A percentile compares a stretch with the other conserved stretches of the same genome.
Conservation (phyloP, 2,329 filamentous ascomycete species). For the Epichloe gansuensis region DNA sequence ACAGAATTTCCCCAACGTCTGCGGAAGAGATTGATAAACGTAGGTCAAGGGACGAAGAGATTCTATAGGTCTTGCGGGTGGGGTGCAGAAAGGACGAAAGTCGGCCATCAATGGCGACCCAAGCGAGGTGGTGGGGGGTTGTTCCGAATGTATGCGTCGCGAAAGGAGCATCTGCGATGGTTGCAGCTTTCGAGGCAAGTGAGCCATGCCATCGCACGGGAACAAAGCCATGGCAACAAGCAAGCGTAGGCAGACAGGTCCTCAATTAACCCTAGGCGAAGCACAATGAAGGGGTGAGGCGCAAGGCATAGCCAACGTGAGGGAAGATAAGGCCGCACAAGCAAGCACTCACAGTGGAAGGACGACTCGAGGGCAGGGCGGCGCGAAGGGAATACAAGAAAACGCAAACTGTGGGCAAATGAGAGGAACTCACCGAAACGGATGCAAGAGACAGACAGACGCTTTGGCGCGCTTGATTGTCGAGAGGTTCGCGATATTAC, state of each 20-base stretch:
- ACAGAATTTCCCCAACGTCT: neutral
- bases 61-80: constrained; percentile 1
- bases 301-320: constrained; percentile 1
- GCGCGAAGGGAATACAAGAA: constrained; percentile 3
- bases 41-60: neutral
- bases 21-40: neutral
- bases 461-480: neutral
- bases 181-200: constrained; percentile 3
- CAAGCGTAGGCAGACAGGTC: constrained; percentile 1
- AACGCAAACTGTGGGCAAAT: neutral
- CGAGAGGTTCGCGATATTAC: neutral
- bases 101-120: neutral
- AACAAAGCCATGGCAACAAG: constrained; percentile 3
- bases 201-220: constrained; percentile 1
- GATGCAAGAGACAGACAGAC: neutral
- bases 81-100: constrained; percentile 1
- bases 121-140: neutral
- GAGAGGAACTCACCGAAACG: constrained; percentile 3
- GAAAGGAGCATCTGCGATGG: constrained; percentile 3
- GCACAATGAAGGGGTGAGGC: neutral
- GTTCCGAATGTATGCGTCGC: neutral
- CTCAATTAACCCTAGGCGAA: neutral
- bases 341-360: constrained; percentile 5
- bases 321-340: constrained; percentile 5
- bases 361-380: constrained; percentile 2